Evolutionary conservation across 768 basidiomycete genomes (phyloP).

Genomic region (Nidularia pulvinata): DNA sequence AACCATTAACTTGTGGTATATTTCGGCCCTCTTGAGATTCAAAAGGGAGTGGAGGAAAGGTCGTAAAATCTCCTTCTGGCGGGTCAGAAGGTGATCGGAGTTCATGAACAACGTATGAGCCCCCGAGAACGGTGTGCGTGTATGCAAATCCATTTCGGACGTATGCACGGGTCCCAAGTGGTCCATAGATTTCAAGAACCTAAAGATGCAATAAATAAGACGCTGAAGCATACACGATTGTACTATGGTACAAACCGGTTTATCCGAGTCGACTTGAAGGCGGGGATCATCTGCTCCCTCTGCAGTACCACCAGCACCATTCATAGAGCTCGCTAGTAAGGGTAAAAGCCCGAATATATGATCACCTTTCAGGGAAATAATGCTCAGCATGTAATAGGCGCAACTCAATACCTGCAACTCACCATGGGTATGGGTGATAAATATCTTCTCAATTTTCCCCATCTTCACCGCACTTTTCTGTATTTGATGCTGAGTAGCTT

Average conservation of each 20-base stretch:
- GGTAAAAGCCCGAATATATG: conserved; percentile 80
- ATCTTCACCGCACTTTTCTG: conserved; percentile 76
- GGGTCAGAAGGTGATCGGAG: conserved; percentile 67
- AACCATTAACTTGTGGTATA: conserved; percentile 54
- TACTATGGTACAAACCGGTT: conserved; percentile 23
- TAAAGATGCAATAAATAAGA: conserved; percentile 14
- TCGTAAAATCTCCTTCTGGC: conserved; percentile 42
- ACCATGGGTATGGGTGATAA: conserved; percentile 93
- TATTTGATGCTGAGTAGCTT: conserved; percentile 79
- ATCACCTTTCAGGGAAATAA: conserved; percentile 48
- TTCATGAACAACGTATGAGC: conserved; percentile 83
- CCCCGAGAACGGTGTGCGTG: conserved; percentile 67
- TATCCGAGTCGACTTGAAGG: conserved; percentile 25
- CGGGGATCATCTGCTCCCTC: conserved; percentile 65
- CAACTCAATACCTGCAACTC: conserved; percentile 5
- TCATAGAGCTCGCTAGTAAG: conserved; percentile 65
- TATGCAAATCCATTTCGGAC: conserved; percentile 67
- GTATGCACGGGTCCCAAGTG: conserved; percentile 80
- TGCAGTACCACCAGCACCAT: conserved; percentile 70
- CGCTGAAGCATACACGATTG: too few relatives aligned
- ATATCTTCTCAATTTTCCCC: conserved; percentile 80
- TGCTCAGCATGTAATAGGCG: too few relatives aligned
- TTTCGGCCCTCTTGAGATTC: conserved; percentile 64
- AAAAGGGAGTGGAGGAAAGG: conserved; percentile 41
- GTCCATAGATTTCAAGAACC: conserved; percentile 87